These are phyloP conservation scores for Austroboletus novae-zelandiae DNA, from an alignment of 1,284 basidiomycete species.

Conservation along the genomic window DNA sequence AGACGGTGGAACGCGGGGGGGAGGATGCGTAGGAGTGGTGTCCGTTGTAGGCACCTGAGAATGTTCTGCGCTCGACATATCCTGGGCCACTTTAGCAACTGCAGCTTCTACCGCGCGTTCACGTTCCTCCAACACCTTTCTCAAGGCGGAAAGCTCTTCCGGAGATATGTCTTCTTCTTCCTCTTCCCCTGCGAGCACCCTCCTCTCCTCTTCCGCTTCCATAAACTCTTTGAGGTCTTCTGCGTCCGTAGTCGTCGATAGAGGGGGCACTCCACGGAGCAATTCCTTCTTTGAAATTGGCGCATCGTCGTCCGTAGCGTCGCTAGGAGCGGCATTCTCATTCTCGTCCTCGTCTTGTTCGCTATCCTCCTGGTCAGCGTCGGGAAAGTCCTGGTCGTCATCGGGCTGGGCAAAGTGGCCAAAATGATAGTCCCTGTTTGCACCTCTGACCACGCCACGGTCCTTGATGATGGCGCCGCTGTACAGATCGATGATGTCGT, in stretches of 20 bases:
- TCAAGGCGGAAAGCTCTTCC: conserved; percentile 16
- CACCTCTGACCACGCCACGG: conserved; percentile 57
- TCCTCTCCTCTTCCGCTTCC: conserved; percentile 54
- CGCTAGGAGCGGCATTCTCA: conserved; percentile 22
- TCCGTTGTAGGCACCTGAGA: conserved; percentile 29
- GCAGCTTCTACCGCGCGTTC: conserved; percentile 22
- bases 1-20: conserved; percentile 2
- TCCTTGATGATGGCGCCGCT: conserved; percentile 61
- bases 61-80: conserved; percentile 11
- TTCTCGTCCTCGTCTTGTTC: conserved; percentile 33
- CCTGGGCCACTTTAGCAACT: conserved; percentile 7
- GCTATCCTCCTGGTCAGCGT: conserved; percentile 29
- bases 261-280: conserved; percentile 41
- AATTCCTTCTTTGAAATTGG: conserved; percentile 32
- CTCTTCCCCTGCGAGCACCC: conserved; percentile 44
- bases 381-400: conserved; percentile 30
- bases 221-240: conserved; percentile 65
- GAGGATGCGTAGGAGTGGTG: conserved; percentile 17
- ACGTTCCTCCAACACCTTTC: conserved; percentile 16
- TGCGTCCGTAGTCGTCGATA: conserved; percentile 47
- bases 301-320: conserved; percentile 27
- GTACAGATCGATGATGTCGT: conserved; percentile 70
- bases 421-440: conserved; percentile 41
- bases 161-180: conserved; percentile 28
- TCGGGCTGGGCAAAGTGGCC: conserved; percentile 49